These are phyloP conservation scores for Lathyrus oleraceus DNA, from an alignment of 306 rosid species.

Conservation along the genomic window DNA sequence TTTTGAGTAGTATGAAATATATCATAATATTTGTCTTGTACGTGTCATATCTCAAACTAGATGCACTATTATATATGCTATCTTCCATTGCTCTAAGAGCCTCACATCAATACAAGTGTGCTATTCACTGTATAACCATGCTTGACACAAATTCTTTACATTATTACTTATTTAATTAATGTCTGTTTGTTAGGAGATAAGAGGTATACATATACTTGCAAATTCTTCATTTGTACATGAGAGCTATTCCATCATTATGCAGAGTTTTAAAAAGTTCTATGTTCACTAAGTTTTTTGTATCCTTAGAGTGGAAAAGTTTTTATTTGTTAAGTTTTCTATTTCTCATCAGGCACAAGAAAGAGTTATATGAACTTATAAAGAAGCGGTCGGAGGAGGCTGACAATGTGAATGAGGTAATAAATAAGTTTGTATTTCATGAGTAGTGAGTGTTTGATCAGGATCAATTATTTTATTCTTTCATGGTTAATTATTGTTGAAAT, in stretches of 20 bases:
- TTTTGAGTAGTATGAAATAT: slow-evolving; percentile 8
- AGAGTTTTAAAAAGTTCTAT: slow-evolving; percentile 15
- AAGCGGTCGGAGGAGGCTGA: slow-evolving; percentile 79
- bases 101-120: background rate
- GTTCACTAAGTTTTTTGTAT: background rate
- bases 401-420: slow-evolving; percentile 65
- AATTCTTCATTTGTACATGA: slow-evolving; percentile 17
- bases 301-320: slow-evolving; percentile 12
- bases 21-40: background rate
- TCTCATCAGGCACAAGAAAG: slow-evolving; percentile 69
- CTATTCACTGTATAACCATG: background rate
- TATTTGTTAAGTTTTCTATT: slow-evolving; percentile 14
- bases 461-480: slow-evolving; percentile 18
- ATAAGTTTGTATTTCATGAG: slow-evolving; percentile 23
- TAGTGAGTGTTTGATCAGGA: slow-evolving; percentile 9
- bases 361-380: slow-evolving; percentile 72
- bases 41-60: background rate
- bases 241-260: slow-evolving; percentile 13
- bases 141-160: background rate
- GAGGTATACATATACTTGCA: slow-evolving; percentile 1
- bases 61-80: background rate
- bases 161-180: background rate
- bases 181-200: slow-evolving; percentile 22
- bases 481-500: slow-evolving; percentile 25
- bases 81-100: background rate